Base-by-base conservation (phyloP, 2,329 filamentous ascomycete species). In the Colletotrichum destructivum region DNA sequence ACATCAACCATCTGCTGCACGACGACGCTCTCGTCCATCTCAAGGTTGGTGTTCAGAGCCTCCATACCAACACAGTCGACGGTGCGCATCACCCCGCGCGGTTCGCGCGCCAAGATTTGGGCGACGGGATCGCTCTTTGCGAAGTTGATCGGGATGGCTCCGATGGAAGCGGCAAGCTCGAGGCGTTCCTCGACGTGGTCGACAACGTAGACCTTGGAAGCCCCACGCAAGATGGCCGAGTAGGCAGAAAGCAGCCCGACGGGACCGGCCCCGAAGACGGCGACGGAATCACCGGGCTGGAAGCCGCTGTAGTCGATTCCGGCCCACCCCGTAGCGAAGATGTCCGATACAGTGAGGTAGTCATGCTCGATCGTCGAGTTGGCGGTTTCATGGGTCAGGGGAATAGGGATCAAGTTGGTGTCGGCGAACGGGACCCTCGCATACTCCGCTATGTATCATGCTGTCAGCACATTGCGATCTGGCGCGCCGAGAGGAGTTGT, bases 401-500 rank as follows among this genome's bases (percentile, higher is more conserved):
- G 90, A 2, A 93, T 80, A 62, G 87, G 87, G 40, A 92, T 79
- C 5, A 88, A 87, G 72, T 92, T 92, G 80, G 91, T 91, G 76
- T 92, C 90, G 0, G 90, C 90, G 70, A 88, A 92, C 0, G 90
- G 90, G 2, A 92, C 87, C 2, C 89, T 84, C 21, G 92, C 81
- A 71, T 89, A 92, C 77, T 92, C 74, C 46, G 77, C 76, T 75
- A 31, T 5, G 38, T n/a, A 42, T n/a, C 62, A 7, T n/a, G 3
- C n/a, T n/a, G 42, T 57, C 23, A 65, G 62, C 11, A 23, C 13
- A 23, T 18, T 26, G 1, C 5, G 15, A 13, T 49, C 51, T 56
- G 3, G 12, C 12, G 44, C 35, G 21, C 31, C 18, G 11, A 56
- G 26, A 56, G 18, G 11, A 23, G 5, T 11, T 47, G 8, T 31